phyloP scores from a whole-genome alignment of 495 filamentous ascomycete genomes.

The Neurospora pannonica region DNA sequence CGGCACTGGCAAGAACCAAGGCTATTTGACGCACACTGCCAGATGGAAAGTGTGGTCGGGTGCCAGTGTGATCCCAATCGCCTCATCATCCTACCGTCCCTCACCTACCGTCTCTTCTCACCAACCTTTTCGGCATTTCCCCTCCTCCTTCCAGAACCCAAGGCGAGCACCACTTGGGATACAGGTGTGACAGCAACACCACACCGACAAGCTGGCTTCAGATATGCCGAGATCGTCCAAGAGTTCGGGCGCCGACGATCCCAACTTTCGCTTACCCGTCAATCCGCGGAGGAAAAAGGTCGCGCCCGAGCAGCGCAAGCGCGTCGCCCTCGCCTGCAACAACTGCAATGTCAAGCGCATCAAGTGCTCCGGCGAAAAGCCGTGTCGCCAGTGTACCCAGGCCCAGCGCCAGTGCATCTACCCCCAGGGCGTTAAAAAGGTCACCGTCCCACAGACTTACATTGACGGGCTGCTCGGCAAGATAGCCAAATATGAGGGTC shows the following conservation, averaged over 20 bases:
- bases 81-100: neutral
- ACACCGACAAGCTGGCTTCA: neutral
- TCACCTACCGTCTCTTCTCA: neutral
- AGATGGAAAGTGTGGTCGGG: neutral
- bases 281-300: slow-evolving; percentile 30
- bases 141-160: neutral
- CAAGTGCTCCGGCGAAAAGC: slow-evolving; percentile 32
- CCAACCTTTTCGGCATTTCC: neutral
- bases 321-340: slow-evolving; percentile 32
- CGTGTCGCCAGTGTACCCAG: slow-evolving; percentile 25
- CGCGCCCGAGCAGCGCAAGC: slow-evolving; percentile 23
- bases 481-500: slow-evolving; percentile 12
- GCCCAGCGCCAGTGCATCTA: slow-evolving; percentile 24
- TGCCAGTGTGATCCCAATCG: neutral
- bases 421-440: slow-evolving; percentile 19
- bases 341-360: slow-evolving; percentile 35
- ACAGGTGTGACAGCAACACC: neutral
- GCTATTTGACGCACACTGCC: neutral
- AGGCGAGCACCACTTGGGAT: neutral
- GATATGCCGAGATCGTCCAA: slow-evolving; percentile 15
- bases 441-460: slow-evolving; percentile 18
- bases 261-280: slow-evolving; percentile 21
- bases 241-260: slow-evolving; percentile 1
- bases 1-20: neutral
- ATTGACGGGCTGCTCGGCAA: slow-evolving; percentile 18